Evolutionary conservation across 768 basidiomycete genomes (phyloP).

Genomic region (Tulasnella sp.): DNA sequence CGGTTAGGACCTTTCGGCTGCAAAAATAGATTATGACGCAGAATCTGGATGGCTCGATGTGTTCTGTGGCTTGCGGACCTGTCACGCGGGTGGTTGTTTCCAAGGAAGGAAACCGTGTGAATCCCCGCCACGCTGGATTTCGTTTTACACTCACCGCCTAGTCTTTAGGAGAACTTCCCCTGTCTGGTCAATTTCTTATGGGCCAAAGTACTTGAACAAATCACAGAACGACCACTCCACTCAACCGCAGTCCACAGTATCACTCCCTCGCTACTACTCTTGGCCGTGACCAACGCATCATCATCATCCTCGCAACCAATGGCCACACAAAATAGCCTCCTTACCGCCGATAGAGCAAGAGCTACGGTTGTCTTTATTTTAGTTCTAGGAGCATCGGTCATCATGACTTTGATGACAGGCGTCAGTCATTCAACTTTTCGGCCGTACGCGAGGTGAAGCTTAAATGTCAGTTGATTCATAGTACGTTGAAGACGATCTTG

Average conservation of each 20-base stretch:
- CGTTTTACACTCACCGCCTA: background rate
- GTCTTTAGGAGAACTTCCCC: background rate
- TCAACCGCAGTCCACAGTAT: background rate
- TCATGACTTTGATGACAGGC: constrained; percentile 40
- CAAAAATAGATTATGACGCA: too few relatives aligned
- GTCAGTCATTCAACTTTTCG: background rate
- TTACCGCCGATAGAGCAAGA: constrained; percentile 48
- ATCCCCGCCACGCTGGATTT: background rate
- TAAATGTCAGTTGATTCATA: constrained; percentile 41
- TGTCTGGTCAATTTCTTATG: background rate
- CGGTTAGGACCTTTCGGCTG: too few relatives aligned
- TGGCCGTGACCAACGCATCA: background rate
- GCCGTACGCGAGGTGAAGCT: background rate
- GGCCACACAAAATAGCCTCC: background rate
- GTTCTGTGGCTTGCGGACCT: background rate
- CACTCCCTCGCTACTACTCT: background rate
- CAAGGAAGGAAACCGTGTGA: background rate
- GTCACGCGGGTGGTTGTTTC: background rate
- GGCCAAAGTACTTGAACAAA: background rate
- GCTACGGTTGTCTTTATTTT: constrained; percentile 61
- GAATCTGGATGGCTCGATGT: too few relatives aligned
- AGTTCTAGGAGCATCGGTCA: constrained; percentile 46
- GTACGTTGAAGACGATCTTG: constrained; percentile 78
- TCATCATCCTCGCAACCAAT: background rate
- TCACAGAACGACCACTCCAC: background rate